Conservation (phyloP, 345 rosid genomes). For the Mangifera indica region DNA sequence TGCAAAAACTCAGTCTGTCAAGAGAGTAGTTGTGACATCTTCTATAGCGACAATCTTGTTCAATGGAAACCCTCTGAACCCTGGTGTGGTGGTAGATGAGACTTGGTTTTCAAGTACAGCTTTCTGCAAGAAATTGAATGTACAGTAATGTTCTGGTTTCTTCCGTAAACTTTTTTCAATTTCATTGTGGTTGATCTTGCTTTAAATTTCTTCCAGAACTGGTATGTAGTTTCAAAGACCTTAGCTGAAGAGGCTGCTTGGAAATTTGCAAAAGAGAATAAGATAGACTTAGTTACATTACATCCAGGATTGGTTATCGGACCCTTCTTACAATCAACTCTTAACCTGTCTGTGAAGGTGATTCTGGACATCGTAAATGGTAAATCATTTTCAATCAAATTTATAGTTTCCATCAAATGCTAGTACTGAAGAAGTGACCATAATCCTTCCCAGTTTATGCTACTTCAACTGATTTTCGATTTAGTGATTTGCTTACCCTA, state of each 20-base stretch:
- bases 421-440: not conserved
- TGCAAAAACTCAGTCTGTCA: conserved; percentile 38
- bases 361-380: conserved; percentile 31
- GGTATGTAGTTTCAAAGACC: conserved; percentile 43
- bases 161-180: no score
- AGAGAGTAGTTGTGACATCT: conserved; percentile 48
- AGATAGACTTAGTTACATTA: conserved; percentile 41
- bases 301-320: conserved; percentile 44
- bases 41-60: conserved; percentile 35
- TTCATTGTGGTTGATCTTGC: not conserved
- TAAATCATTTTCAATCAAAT: not conserved
- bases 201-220: conserved; percentile 21
- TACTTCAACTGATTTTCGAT: no score
- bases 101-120: conserved; percentile 45
- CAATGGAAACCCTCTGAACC: conserved; percentile 29
- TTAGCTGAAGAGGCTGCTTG: conserved; percentile 51
- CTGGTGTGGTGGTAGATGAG: conserved; percentile 43
- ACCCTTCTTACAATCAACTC: conserved; percentile 43
- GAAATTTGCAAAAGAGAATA: conserved; percentile 38
- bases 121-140: conserved; percentile 30
- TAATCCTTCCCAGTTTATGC: not conserved
- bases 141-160: not conserved
- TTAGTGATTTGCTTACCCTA: no score
- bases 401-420: not conserved
- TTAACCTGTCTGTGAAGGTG: conserved; percentile 28